These are phyloP conservation scores for Colletotrichum sp. DNA, from an alignment of 2,329 filamentous ascomycete genomes.

Conservation along the genomic window DNA sequence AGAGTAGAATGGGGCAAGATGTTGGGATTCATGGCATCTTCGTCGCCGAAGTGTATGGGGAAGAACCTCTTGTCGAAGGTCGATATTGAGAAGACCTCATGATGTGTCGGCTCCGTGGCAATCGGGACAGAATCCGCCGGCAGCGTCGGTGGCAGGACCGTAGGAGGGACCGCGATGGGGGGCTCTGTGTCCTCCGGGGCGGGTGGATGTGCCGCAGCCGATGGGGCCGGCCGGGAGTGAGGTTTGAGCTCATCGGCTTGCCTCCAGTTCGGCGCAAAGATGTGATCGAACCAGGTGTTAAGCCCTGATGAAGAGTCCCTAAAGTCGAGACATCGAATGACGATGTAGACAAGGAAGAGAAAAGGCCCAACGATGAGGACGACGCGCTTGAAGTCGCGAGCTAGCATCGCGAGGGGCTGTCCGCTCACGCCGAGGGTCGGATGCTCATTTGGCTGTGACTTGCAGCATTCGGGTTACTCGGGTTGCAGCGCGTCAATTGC, in stretches of 20 bases:
- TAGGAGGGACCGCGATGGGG: not conserved
- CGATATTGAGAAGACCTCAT: conserved; percentile 50
- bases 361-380: conserved; percentile 32
- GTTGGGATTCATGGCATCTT: conserved; percentile 56
- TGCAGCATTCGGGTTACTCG: not conserved
- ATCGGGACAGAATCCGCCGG: not conserved
- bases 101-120: conserved; percentile 25
- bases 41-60: conserved; percentile 47
- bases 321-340: conserved; percentile 7
- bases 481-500: not conserved
- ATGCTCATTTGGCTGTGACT: not conserved
- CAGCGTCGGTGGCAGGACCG: not conserved
- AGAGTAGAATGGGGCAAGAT: conserved; percentile 58
- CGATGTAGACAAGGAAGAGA: conserved; percentile 32
- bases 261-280: conserved; percentile 11
- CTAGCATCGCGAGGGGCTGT: conserved; percentile 29
- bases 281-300: conserved; percentile 2
- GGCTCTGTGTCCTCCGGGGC: conserved; percentile 39
- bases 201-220: conserved; percentile 24
- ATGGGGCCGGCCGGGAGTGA: conserved; percentile 34
- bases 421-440: not conserved
- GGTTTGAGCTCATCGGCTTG: conserved; percentile 11
- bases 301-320: not conserved
- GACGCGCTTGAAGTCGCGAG: conserved; percentile 34
- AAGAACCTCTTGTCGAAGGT: conserved; percentile 53